These are phyloP conservation scores for Diaporthe citrichinensis DNA, from an alignment of 2,329 filamentous ascomycete genomes.

Conservation along the genomic window DNA sequence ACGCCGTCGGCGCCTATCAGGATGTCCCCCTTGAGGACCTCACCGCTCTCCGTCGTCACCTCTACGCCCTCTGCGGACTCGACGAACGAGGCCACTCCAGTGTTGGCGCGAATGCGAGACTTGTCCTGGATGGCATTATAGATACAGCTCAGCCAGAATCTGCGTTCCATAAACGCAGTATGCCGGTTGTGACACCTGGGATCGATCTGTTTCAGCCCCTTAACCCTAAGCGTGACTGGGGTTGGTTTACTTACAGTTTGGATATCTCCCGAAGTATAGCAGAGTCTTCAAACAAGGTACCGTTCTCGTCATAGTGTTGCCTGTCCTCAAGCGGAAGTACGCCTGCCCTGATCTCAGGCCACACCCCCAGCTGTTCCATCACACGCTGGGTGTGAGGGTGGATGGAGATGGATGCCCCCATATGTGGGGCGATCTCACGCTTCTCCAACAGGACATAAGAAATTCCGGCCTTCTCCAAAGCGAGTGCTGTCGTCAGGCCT, in stretches of 20 bases:
- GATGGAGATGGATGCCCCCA: constrained; percentile 42
- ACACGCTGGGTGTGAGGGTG: constrained; percentile 32
- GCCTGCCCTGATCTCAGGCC: constrained; percentile 12
- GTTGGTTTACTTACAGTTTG: constrained; percentile 10
- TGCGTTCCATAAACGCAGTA: constrained; percentile 38
- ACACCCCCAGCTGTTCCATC: constrained; percentile 42
- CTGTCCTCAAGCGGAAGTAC: constrained; percentile 28
- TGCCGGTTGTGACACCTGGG: constrained; percentile 6
- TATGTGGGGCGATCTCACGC: constrained; percentile 43
- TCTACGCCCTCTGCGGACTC: constrained; percentile 41
- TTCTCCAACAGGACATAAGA: constrained; percentile 44
- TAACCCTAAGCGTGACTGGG: neutral
- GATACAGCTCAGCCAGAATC: constrained; percentile 36
- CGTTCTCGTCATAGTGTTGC: constrained; percentile 40
- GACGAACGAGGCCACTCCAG: constrained; percentile 36
- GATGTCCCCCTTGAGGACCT: constrained; percentile 41
- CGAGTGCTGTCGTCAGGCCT: constrained; percentile 42
- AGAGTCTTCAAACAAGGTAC: constrained; percentile 40
- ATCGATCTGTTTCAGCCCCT: constrained; percentile 13
- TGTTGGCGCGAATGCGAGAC: constrained; percentile 31
- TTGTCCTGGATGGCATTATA: constrained; percentile 41
- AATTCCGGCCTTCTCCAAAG: constrained; percentile 42
- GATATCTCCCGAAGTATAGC: constrained; percentile 34
- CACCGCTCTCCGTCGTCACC: constrained; percentile 40
- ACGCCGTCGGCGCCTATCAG: constrained; percentile 43